A percentile compares a stretch with the other conserved stretches of the same genome.
Conservation (phyloP, 1,284 basidiomycete species). For the Tilletia indica region DNA sequence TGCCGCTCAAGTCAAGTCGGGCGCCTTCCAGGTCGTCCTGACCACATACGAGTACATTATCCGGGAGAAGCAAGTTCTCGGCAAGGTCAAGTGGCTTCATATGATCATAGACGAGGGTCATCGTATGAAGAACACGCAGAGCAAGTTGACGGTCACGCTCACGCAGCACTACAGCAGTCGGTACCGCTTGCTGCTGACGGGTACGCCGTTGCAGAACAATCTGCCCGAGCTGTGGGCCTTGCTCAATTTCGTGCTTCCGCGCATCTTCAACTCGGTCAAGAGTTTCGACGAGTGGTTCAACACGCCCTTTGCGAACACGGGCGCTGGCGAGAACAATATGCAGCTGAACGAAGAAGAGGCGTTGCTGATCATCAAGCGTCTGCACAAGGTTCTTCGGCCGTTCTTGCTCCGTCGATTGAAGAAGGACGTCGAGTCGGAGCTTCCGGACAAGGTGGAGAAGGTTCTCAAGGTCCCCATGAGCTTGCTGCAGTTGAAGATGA, state of each 20-base stretch:
- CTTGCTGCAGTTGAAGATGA: slow-evolving; percentile 86
- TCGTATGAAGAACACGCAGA: slow-evolving; percentile 98
- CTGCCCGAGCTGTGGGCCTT: slow-evolving; percentile 96
- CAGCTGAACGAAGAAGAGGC: slow-evolving; percentile 99
- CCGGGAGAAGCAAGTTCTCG: slow-evolving; percentile 56
- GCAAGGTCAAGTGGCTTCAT: slow-evolving; percentile 56
- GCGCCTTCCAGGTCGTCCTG: slow-evolving; percentile 54
- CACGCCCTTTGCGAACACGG: slow-evolving; percentile 97
- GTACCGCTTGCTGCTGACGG: slow-evolving; percentile 93
- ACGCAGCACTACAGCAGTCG: slow-evolving; percentile 89
- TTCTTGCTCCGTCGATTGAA: slow-evolving; percentile 95
- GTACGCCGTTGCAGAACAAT: slow-evolving; percentile 98
- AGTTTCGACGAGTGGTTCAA: slow-evolving; percentile 99
- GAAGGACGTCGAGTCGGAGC: slow-evolving; percentile 96
- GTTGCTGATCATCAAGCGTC: slow-evolving; percentile 90
- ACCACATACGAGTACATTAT: slow-evolving; percentile 57
- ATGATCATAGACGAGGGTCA: slow-evolving; percentile 68
- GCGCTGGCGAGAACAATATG: slow-evolving; percentile 76
- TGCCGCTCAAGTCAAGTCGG: slow-evolving; percentile 41
- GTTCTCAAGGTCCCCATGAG: slow-evolving; percentile 99
- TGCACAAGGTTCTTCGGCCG: slow-evolving; percentile 96
- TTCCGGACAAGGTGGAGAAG: slow-evolving; percentile 99
- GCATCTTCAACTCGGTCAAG: slow-evolving; percentile 99
- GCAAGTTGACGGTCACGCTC: slow-evolving; percentile 87
- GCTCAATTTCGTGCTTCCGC: slow-evolving; percentile 96